These are phyloP conservation scores for Esteya vermicola DNA, from an alignment of 2,329 filamentous ascomycete genomes.

Conservation along the genomic window DNA sequence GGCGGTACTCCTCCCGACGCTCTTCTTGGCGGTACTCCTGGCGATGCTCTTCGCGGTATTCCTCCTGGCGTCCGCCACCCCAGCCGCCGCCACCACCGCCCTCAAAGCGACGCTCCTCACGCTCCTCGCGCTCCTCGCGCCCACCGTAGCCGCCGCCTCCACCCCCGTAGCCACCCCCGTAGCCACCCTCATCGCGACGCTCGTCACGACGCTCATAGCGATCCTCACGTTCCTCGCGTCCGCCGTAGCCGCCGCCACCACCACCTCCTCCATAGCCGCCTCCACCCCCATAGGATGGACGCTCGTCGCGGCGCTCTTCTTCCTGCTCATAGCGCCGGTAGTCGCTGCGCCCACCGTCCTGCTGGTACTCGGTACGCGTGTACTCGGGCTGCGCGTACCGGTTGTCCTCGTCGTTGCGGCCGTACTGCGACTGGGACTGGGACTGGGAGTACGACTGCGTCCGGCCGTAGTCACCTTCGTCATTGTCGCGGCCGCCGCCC, in stretches of 20 bases:
- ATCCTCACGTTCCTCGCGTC: too few species aligned
- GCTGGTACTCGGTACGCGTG: constrained; percentile 40
- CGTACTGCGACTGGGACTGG: constrained; percentile 47
- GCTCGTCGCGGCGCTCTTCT: constrained; percentile 19
- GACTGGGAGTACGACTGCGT: constrained; percentile 45
- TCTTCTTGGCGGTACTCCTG: neutral
- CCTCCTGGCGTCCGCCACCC: constrained; percentile 8
- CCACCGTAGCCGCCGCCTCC: constrained; percentile 16
- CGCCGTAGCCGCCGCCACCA: constrained; percentile 36
- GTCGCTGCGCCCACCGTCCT: constrained; percentile 42
- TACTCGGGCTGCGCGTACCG: constrained; percentile 48
- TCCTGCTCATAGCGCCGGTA: constrained; percentile 47
- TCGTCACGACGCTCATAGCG: constrained; percentile 46
- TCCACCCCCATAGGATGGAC: too few species aligned
- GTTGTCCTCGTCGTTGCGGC: constrained; percentile 30
- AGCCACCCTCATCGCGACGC: constrained; percentile 20
- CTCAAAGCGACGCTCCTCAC: constrained; percentile 7
- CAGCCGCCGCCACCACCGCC: constrained; percentile 15
- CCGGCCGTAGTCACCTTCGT: constrained; percentile 45
- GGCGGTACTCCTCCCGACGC: neutral
- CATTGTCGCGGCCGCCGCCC: too few species aligned
- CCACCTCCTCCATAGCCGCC: too few species aligned
- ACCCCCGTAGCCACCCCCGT: constrained; percentile 43
- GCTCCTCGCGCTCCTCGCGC: constrained; percentile 8
- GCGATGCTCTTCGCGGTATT: neutral